Evolutionary conservation across 345 rosid species (phyloP).

Genomic region (Populus pruinosa): DNA sequence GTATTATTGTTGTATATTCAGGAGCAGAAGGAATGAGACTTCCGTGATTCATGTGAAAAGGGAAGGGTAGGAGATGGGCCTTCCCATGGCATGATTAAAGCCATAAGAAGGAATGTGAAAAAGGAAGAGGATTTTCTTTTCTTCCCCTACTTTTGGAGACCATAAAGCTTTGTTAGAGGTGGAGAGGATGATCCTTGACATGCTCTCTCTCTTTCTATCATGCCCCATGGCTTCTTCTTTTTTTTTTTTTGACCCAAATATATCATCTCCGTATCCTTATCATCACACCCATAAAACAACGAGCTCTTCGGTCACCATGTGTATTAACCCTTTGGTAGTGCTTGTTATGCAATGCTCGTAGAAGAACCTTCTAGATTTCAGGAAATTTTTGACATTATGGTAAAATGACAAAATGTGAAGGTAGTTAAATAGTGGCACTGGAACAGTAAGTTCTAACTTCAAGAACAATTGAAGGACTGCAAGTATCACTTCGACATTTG

Average conservation of each 20-base stretch:
- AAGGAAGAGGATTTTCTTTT: not conserved
- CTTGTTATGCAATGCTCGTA: not conserved
- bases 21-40: slow-evolving; percentile 4
- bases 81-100: slow-evolving; percentile 40
- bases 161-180: slow-evolving; percentile 21
- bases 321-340: not conserved
- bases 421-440: not conserved
- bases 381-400: not conserved
- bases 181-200: slow-evolving; percentile 29
- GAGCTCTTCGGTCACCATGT: not conserved
- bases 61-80: slow-evolving; percentile 24
- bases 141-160: slow-evolving; percentile 24
- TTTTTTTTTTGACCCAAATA: not conserved
- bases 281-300: not conserved
- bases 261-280: not conserved
- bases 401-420: not conserved
- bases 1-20: not conserved
- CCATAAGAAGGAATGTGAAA: slow-evolving; percentile 17
- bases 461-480: slow-evolving; percentile 7
- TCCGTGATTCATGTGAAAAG: slow-evolving; percentile 20
- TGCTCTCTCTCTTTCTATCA: slow-evolving; percentile 19
- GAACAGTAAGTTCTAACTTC: not conserved
- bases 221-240: not conserved
- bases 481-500: slow-evolving; percentile 3
- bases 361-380: slow-evolving; percentile 1